These are phyloP conservation scores for Cladosporium sphaerospermum DNA, from an alignment of 2,329 filamentous ascomycete species.

Conservation along the genomic window DNA sequence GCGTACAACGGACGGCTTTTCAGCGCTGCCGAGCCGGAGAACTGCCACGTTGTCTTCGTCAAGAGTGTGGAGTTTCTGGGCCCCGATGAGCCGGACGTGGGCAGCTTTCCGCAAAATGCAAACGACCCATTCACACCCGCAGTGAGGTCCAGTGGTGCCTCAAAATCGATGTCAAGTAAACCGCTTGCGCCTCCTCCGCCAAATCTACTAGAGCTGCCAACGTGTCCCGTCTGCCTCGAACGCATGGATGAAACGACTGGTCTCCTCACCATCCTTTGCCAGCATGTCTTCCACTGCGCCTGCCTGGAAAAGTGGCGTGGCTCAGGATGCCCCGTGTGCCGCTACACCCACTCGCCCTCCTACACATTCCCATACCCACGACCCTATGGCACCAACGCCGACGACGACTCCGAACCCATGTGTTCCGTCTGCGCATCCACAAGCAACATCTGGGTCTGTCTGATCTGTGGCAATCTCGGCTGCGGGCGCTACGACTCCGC, in stretches of 20 bases:
- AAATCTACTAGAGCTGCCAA: slow-evolving; percentile 82
- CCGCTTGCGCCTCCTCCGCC: slow-evolving; percentile 70
- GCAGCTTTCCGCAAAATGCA: slow-evolving; percentile 51
- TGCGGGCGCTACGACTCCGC: slow-evolving; percentile 94
- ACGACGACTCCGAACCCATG: slow-evolving; percentile 57
- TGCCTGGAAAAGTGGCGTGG: slow-evolving; percentile 96
- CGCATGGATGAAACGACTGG: slow-evolving; percentile 98
- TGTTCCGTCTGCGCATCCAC: slow-evolving; percentile 76
- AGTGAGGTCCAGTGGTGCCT: slow-evolving; percentile 19
- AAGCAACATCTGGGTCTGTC: slow-evolving; percentile 86
- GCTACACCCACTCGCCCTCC: slow-evolving; percentile 67
- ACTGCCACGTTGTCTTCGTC: slow-evolving; percentile 91
- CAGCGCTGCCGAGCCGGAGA: slow-evolving; percentile 69
- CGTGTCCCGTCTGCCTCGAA: slow-evolving; percentile 92
- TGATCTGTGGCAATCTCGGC: slow-evolving; percentile 87
- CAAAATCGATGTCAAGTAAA: slow-evolving; percentile 42
- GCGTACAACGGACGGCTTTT: slow-evolving; percentile 92
- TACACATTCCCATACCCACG: slow-evolving; percentile 34
- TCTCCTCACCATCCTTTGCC: slow-evolving; percentile 89
- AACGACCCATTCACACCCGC: slow-evolving; percentile 56
- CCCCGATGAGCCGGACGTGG: slow-evolving; percentile 42
- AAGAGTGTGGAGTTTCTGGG: slow-evolving; percentile 82
- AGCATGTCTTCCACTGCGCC: slow-evolving; percentile 95
- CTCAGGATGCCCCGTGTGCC: slow-evolving; percentile 86
- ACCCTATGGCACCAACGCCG: slow-evolving; percentile 23